These are phyloP conservation scores for Pseudocercospora eumusae DNA, from an alignment of 2,329 filamentous ascomycete species.

Conservation along the genomic window DNA sequence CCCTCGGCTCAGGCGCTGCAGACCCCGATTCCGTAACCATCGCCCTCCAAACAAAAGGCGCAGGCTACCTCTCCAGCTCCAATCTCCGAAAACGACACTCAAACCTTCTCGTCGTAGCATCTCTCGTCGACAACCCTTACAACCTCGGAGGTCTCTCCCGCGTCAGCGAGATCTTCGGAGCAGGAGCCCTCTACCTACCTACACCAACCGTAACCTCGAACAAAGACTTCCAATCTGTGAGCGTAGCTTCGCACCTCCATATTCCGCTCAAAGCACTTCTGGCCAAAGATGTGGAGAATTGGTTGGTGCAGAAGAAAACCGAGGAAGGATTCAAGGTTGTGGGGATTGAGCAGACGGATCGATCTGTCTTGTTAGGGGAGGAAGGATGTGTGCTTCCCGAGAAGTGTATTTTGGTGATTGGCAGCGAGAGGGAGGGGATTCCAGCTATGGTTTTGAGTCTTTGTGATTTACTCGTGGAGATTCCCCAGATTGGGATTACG, in stretches of 20 bases:
- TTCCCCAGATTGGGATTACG: constrained; percentile 54
- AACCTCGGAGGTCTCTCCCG: constrained; percentile 55
- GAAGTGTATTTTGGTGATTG: constrained; percentile 48
- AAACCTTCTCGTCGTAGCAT: constrained; percentile 52
- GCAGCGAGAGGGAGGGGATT: constrained; percentile 56
- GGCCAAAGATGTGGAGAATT: constrained; percentile 36
- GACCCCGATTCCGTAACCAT: constrained; percentile 18
- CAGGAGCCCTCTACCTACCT: constrained; percentile 48
- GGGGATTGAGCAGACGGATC: constrained; percentile 57
- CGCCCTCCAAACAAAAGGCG: constrained; percentile 55
- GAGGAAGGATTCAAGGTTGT: constrained; percentile 54
- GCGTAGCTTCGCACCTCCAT: constrained; percentile 54
- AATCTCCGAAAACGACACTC: constrained; percentile 30
- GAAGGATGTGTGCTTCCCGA: constrained; percentile 37
- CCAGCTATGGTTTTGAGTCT: constrained; percentile 51
- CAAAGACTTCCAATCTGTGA: constrained; percentile 54
- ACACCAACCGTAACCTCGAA: constrained; percentile 45
- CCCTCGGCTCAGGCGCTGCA: constrained; percentile 19
- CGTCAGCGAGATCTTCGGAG: constrained; percentile 55
- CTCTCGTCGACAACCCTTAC: constrained; percentile 53
- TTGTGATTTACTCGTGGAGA: constrained; percentile 56
- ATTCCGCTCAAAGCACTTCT: constrained; percentile 46
- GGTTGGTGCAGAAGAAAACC: constrained; percentile 47
- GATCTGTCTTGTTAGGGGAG: constrained; percentile 48
- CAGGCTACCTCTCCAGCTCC: constrained; percentile 46